Evolutionary conservation across 2,329 filamentous ascomycete genomes (phyloP).

Genomic region (Metarhizium humberi): DNA sequence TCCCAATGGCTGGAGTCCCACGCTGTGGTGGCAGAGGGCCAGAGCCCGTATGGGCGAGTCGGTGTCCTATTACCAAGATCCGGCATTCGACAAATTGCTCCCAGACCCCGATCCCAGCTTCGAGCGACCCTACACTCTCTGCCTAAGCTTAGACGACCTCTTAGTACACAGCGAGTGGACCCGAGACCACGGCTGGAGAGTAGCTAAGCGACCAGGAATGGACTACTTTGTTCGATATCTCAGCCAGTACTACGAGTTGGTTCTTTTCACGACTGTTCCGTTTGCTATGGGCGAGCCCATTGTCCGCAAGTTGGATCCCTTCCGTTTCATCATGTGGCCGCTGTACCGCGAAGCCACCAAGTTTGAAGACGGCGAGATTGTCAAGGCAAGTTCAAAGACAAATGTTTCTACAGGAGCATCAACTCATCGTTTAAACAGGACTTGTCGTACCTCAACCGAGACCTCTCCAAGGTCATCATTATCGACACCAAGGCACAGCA

Average conservation of each 20-base stretch:
- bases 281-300: constrained; percentile 78
- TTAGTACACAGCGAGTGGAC: constrained; percentile 93
- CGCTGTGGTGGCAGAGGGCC: constrained; percentile 72
- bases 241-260: constrained; percentile 95
- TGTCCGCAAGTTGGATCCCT: constrained; percentile 88
- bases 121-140: constrained; percentile 83
- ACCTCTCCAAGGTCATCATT: constrained; percentile 89
- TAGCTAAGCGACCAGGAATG: constrained; percentile 87
- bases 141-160: constrained; percentile 86
- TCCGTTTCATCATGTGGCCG: constrained; percentile 90
- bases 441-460: constrained; percentile 93
- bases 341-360: constrained; percentile 94
- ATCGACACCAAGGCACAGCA: constrained; percentile 80
- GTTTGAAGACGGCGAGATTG: constrained; percentile 89
- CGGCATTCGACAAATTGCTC: constrained; percentile 86
- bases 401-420: neutral
- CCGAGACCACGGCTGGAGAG: constrained; percentile 86
- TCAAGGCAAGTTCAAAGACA: constrained; percentile 59
- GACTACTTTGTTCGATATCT: constrained; percentile 98
- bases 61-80: constrained; percentile 90
- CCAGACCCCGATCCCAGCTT: constrained; percentile 72
- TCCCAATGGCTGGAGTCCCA: constrained; percentile 69
- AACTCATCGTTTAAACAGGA: constrained; percentile 46
- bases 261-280: constrained; percentile 87
- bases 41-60: constrained; percentile 66